Evolutionary conservation across 306 rosid species (phyloP), one percentile per base, ranked within the genome.

Genomic region (Argentina anserina): DNA sequence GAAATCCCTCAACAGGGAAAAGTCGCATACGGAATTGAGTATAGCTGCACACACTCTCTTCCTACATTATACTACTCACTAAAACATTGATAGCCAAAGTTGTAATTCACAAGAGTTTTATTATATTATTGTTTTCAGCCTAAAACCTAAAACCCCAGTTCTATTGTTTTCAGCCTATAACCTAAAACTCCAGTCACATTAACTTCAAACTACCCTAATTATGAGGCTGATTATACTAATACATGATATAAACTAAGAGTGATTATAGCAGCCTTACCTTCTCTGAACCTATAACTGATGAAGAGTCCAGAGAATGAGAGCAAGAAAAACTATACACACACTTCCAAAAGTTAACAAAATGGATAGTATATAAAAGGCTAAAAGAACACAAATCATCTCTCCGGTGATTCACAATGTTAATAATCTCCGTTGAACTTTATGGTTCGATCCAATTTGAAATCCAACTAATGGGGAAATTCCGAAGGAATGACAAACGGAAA

Each of bases 201-300:
- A 49, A 21, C n/a, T 66, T 1, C 20, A 45, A 14, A n/a, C n/a
- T n/a, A n/a, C n/a, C n/a, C n/a, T n/a, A 65, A 14, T 15, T 29
- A 43, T 13, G 15, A 67, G 15, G 68, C 21, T 3, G 23, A 36
- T 37, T 36, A 7, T n/a, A 20, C 25, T 42, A 42, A 14, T 4
- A 14, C 46, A 6, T 41, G 13, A 43, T 33, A 33, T 33, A 33
- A 33, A 33, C 36, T 33, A 3, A 33, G 5, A n/a, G n/a, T n/a
- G n/a, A n/a, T n/a, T n/a, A n/a, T n/a, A 37, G 75, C 75, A 71
- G 39, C 65, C 53, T 71, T 14, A 4, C 37, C 39, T 50, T 39
- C 65, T 26, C 40, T 55, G 75, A 53, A 37, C 52, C 52, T 55
- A 39, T 20, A 37, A 37, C 23, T 23, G 65, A 71, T 37, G n/a